phyloP scores from a whole-genome alignment of 805 yeast species.

The Schwanniomyces sp. region DNA sequence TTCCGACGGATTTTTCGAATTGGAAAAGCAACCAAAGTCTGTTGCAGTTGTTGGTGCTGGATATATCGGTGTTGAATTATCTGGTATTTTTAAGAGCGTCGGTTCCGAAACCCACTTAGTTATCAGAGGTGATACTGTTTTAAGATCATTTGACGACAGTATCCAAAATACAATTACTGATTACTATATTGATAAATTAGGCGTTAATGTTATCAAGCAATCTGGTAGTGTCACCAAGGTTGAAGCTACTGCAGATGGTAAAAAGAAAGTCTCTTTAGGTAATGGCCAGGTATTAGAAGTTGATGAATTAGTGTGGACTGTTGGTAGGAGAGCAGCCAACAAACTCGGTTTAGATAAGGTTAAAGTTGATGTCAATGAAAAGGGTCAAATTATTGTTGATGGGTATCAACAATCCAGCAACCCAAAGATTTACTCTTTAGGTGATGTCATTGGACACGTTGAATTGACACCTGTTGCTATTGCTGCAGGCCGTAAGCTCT shows the following conservation, averaged over 20 bases:
- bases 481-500: conserved; percentile 93
- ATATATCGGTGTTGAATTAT: conserved; percentile 92
- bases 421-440: conserved; percentile 75
- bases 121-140: conserved; percentile 87
- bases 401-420: conserved; percentile 84
- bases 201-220: conserved; percentile 76
- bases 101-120: conserved; percentile 85
- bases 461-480: conserved; percentile 98
- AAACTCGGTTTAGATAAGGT: conserved; percentile 76
- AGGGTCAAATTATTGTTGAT: conserved; percentile 72
- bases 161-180: conserved; percentile 80
- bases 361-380: conserved; percentile 62
- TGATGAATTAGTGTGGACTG: conserved; percentile 88
- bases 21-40: conserved; percentile 80
- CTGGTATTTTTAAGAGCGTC: conserved; percentile 89
- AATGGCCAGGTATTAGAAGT: conserved; percentile 49
- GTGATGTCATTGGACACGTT: conserved; percentile 90
- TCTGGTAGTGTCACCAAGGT: conserved; percentile 44
- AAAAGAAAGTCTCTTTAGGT: conserved; percentile 36
- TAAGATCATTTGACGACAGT: conserved; percentile 82
- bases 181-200: conserved; percentile 70
- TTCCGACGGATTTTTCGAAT: conserved; percentile 87
- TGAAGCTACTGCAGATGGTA: conserved; percentile 31
- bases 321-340: conserved; percentile 81
- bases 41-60: conserved; percentile 98